Evolutionary conservation across 305 asterid genomes (phyloP).

Genomic region (Fraxinus baroniana): DNA sequence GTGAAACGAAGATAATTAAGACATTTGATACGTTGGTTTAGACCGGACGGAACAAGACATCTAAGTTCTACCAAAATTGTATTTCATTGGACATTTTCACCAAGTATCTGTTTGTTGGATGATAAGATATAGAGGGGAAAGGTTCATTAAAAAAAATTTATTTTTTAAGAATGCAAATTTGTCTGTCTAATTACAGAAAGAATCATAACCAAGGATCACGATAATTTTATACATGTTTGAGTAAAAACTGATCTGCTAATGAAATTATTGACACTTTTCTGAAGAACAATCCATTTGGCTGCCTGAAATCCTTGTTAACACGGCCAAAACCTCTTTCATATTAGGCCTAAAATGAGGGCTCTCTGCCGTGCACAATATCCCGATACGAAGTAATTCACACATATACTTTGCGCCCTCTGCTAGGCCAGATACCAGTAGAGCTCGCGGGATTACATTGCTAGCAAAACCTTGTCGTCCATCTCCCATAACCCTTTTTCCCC

Average conservation of each 20-base stretch:
- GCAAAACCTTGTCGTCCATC: conserved; percentile 49
- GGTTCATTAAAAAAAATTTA: background rate
- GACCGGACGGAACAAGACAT: background rate
- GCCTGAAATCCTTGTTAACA: conserved; percentile 58
- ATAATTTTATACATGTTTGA: background rate
- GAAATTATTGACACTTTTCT: conserved; percentile 21
- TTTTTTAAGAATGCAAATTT: conserved; percentile 11
- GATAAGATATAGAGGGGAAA: background rate
- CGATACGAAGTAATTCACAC: conserved; percentile 64
- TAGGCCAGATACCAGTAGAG: conserved; percentile 63
- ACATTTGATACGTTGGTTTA: background rate
- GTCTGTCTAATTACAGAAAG: conserved; percentile 37
- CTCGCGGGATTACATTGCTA: conserved; percentile 44
- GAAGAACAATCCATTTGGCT: conserved; percentile 24
- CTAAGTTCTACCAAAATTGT: background rate
- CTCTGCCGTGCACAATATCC: conserved; percentile 80
- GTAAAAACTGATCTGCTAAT: background rate
- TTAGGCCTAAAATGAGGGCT: conserved; percentile 69
- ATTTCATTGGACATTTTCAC: background rate
- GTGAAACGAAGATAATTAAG: background rate
- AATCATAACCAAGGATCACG: conserved; percentile 11
- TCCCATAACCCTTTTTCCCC: conserved; percentile 84
- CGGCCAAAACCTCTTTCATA: conserved; percentile 77
- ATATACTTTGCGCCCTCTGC: conserved; percentile 76
- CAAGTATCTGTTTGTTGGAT: background rate